Percentiles rank a stretch among this genome's conserved stretches.
Evolutionary conservation across 352 stramenopile species (phyloP).

Genomic region (Phytopythium litorale): DNA sequence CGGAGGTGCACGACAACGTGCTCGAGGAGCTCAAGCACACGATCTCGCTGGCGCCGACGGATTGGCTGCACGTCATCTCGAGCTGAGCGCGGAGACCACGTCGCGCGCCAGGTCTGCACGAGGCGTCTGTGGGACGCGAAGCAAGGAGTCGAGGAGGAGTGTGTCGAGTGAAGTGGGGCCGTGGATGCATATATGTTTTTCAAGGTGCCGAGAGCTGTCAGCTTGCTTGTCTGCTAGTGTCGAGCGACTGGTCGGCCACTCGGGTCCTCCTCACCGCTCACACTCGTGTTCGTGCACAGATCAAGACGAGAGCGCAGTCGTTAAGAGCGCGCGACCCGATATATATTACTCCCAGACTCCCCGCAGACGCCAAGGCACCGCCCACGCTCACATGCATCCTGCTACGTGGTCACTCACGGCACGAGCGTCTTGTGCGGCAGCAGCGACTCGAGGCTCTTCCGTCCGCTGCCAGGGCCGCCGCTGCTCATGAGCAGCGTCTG

Average conservation of each 20-base stretch:
- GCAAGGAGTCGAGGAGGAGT: not conserved
- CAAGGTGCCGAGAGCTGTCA: not conserved
- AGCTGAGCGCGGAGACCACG: slow-evolving; percentile 19
- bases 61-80: slow-evolving; percentile 81
- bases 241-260: not conserved
- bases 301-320: not conserved
- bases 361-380: not conserved
- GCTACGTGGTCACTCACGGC: not conserved
- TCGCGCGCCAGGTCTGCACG: not conserved
- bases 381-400: not conserved
- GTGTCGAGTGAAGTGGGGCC: not conserved
- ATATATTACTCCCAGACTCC: not conserved
- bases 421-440: slow-evolving; percentile 4
- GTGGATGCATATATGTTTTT: slow-evolving; percentile 1
- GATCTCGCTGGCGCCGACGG: slow-evolving; percentile 83
- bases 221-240: not conserved
- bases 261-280: not conserved
- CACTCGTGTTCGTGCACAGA: not conserved
- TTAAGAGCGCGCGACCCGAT: not conserved
- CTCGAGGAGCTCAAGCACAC: slow-evolving; percentile 73
- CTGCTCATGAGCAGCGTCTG: slow-evolving; percentile 13
- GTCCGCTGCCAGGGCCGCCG: not conserved
- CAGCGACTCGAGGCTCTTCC: slow-evolving; percentile 3
- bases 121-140: not conserved
- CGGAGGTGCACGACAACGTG: slow-evolving; percentile 69